Base-by-base conservation (phyloP, 768 basidiomycete species). In the Rhodosporidiobolus odoratus region DNA sequence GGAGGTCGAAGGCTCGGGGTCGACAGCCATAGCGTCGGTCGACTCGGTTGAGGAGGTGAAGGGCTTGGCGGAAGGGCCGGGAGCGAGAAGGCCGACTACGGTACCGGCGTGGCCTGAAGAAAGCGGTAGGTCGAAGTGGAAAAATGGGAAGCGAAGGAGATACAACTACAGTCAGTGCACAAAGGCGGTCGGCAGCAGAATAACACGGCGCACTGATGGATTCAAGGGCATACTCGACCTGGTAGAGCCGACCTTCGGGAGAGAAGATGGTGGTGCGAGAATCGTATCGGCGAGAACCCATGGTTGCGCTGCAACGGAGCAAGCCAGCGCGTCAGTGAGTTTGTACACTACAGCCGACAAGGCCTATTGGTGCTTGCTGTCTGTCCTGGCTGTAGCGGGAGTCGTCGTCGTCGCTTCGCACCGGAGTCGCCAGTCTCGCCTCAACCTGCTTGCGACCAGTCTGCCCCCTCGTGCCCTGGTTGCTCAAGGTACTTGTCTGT, bases 181-280 rank as follows among this genome's bases (percentile, higher is more conserved):
- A n/a, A n/a, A n/a, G n/a, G n/a, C n/a, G n/a, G n/a, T n/a, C n/a
- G n/a, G n/a, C n/a, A n/a, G n/a, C n/a, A n/a, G n/a, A n/a, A n/a
- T n/a, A n/a, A n/a, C n/a, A 91, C 27, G 92, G 92, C 77, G 93
- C 90, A 37, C 93, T 96, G 84, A 98, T 97, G 68, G 93, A 92
- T 79, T 98, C 96, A 92, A 98, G 96, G 53, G 95, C 95, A 85
- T 99, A 99, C 83, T 99, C 95, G 83, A 98, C 95, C 95, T 99
- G 95, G 81, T 95, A 98, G 65, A 99, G 83, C 72, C 95, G 92
- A 89, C 95, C 95, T 82, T 99, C 95, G 41, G 95, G 95, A 62
- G 94, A 97, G 86, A 98, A 98, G 83, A 96, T 98, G 71, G 95
- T 98, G 75, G 94, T 99, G 76, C 92, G 88, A 23, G 74, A 66